Evolutionary conservation across 768 basidiomycete species (phyloP).

Genomic region (Zangia roseola): DNA sequence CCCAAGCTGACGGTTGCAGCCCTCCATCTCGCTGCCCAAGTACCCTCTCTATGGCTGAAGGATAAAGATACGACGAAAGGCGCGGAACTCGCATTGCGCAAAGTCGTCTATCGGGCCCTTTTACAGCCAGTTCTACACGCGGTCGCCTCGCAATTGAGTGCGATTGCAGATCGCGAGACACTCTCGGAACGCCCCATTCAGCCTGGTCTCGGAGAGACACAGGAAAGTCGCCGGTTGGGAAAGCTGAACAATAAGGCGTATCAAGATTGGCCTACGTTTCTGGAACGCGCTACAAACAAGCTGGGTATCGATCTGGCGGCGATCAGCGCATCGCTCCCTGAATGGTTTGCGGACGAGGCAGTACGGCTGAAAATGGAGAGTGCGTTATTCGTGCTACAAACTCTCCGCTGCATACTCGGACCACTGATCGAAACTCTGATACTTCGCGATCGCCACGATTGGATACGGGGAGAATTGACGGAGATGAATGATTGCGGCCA

Average conservation of each 20-base stretch:
- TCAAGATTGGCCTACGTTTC: slow-evolving; percentile 47
- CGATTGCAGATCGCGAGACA: not conserved
- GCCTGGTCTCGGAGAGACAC: slow-evolving; percentile 37
- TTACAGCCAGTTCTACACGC: slow-evolving; percentile 37
- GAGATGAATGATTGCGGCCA: slow-evolving; percentile 18
- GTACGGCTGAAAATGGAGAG: slow-evolving; percentile 34
- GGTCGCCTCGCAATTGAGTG: not conserved
- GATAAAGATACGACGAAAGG: slow-evolving; percentile 30
- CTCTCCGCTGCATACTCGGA: slow-evolving; percentile 66
- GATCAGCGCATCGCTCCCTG: slow-evolving; percentile 16
- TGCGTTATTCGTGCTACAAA: slow-evolving; percentile 58
- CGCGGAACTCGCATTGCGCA: slow-evolving; percentile 56
- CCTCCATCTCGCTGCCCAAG: slow-evolving; percentile 70
- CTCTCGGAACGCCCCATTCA: slow-evolving; percentile 10
- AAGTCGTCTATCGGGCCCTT: slow-evolving; percentile 72
- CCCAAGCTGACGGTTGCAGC: slow-evolving; percentile 37
- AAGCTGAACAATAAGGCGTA: slow-evolving; percentile 52
- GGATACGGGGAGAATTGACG: slow-evolving; percentile 46
- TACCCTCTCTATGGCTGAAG: slow-evolving; percentile 60
- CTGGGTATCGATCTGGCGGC: slow-evolving; percentile 21
- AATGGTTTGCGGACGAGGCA: slow-evolving; percentile 21
- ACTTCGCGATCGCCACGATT: slow-evolving; percentile 57
- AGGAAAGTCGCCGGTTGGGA: slow-evolving; percentile 48
- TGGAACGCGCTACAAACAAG: slow-evolving; percentile 34
- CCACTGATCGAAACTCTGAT: slow-evolving; percentile 67